These are phyloP conservation scores for Dothideomycetes sp. DNA, from an alignment of 2,329 filamentous ascomycete genomes.

Conservation along the genomic window DNA sequence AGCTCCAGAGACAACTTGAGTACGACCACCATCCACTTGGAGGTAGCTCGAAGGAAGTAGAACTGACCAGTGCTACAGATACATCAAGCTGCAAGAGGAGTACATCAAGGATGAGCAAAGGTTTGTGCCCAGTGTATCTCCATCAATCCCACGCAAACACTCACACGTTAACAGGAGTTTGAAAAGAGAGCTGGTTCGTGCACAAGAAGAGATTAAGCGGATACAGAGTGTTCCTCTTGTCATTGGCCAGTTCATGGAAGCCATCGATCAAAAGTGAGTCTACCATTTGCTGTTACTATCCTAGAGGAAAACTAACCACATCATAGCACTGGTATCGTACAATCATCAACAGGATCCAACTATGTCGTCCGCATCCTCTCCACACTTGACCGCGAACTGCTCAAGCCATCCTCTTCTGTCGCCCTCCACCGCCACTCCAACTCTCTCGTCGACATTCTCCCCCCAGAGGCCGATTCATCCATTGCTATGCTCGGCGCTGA, in stretches of 20 bases:
- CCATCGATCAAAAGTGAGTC: slow-evolving; percentile 92
- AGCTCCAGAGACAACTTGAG: slow-evolving; percentile 92
- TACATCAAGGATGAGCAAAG: slow-evolving; percentile 99
- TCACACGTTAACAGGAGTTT: slow-evolving; percentile 49
- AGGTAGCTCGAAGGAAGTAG: not conserved
- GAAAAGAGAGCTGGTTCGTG: slow-evolving; percentile 92
- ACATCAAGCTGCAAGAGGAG: slow-evolving; percentile 92
- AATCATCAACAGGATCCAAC: slow-evolving; percentile 96
- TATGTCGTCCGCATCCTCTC: slow-evolving; percentile 98
- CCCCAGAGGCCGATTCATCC: slow-evolving; percentile 96
- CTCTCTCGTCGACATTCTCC: slow-evolving; percentile 93
- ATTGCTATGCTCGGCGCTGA: slow-evolving; percentile 96
- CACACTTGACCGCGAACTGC: slow-evolving; percentile 92
- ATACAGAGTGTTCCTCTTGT: slow-evolving; percentile 97
- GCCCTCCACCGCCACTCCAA: slow-evolving; percentile 97
- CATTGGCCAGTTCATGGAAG: slow-evolving; percentile 99
- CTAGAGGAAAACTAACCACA: slow-evolving; percentile 12
- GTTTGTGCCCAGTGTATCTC: not conserved
- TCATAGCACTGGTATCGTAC: slow-evolving; percentile 85
- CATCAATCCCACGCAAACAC: not conserved
- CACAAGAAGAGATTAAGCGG: slow-evolving; percentile 98
- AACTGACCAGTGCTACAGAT: slow-evolving; percentile 3
- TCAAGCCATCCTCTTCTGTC: slow-evolving; percentile 96
- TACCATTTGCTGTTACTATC: not conserved
- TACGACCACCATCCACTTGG: slow-evolving; percentile 30